phyloP scores from a whole-genome alignment of 2,329 filamentous ascomycete species.

The Paraphoma sp. region DNA sequence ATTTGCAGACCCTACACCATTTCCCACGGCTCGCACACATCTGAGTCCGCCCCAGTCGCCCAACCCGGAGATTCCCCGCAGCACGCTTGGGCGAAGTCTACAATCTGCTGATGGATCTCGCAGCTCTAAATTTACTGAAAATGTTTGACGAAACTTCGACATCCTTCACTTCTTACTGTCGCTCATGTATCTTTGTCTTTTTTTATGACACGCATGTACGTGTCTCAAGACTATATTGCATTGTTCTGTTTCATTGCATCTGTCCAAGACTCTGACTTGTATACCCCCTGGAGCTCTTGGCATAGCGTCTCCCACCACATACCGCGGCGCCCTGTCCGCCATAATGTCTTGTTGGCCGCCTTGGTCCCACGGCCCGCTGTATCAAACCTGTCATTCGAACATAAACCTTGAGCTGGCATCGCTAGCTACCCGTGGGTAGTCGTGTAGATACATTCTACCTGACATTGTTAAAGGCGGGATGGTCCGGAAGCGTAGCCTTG shows the following conservation, averaged over 20 bases:
- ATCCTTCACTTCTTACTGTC: conserved; percentile 30
- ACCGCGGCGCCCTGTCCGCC: conserved; percentile 17
- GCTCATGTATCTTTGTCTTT: conserved; percentile 21
- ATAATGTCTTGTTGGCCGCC: conserved; percentile 28
- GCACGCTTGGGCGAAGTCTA: conserved; percentile 51
- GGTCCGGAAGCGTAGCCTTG: not conserved
- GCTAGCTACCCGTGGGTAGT: not conserved
- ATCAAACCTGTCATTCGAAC: not conserved
- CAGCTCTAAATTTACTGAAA: conserved; percentile 56
- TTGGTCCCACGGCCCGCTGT: not conserved
- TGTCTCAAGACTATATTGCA: conserved; percentile 13
- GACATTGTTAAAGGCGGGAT: not conserved
- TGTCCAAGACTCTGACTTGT: conserved; percentile 20
- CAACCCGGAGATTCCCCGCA: conserved; percentile 36
- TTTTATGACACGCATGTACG: conserved; percentile 34
- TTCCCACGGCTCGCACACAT: conserved; percentile 26
- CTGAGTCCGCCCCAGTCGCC: conserved; percentile 50
- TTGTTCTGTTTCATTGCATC: conserved; percentile 3
- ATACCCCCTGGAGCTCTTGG: conserved; percentile 25
- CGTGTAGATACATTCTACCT: conserved; percentile 1
- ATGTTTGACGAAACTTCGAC: conserved; percentile 41
- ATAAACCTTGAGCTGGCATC: conserved; percentile 4
- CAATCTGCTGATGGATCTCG: conserved; percentile 55
- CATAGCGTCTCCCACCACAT: conserved; percentile 19
- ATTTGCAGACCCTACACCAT: conserved; percentile 21